Percentiles rank a stretch among this genome's conserved stretches.
Evolutionary conservation across 2,329 filamentous ascomycete genomes (phyloP).

Genomic region (Pyrenophora teres): DNA sequence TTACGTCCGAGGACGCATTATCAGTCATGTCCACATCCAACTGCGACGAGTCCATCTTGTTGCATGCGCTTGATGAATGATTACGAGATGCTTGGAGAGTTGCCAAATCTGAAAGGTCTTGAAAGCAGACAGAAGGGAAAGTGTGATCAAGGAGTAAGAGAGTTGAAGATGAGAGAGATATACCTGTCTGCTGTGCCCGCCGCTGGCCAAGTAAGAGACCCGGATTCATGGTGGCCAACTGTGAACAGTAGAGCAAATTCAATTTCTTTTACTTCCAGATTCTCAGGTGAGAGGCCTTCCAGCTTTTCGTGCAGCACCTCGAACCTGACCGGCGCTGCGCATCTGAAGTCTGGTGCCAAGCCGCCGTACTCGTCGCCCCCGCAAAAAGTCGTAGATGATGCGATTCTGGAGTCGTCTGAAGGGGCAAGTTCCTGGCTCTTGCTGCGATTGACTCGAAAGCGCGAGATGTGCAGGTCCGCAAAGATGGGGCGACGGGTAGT

Average conservation of each 20-base stretch:
- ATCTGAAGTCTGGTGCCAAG: slow-evolving; percentile 29
- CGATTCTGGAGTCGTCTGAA: background rate
- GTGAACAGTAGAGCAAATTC: slow-evolving; percentile 4
- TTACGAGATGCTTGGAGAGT: no score
- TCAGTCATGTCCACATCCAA: slow-evolving; percentile 3
- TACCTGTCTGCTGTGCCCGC: slow-evolving; percentile 34
- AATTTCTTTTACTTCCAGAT: slow-evolving; percentile 1
- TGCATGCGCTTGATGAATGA: background rate
- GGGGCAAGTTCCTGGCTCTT: background rate
- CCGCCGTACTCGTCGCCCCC: slow-evolving; percentile 9
- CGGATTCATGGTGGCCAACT: slow-evolving; percentile 27
- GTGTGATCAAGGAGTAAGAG: slow-evolving; percentile 2
- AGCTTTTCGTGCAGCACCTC: slow-evolving; percentile 17
- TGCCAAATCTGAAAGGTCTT: no score
- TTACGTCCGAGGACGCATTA: background rate
- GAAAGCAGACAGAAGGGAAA: background rate
- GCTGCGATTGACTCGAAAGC: background rate
- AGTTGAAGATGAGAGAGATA: slow-evolving; percentile 4
- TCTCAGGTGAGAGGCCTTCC: slow-evolving; percentile 7
- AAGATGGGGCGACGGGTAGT: slow-evolving; percentile 11
- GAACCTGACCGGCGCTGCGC: slow-evolving; percentile 18
- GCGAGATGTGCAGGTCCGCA: slow-evolving; percentile 2
- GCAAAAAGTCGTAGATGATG: background rate
- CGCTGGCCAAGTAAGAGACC: slow-evolving; percentile 34
- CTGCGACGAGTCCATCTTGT: slow-evolving; percentile 1